These are phyloP conservation scores for Exophiala spinifera DNA, from an alignment of 2,329 filamentous ascomycete genomes.

Conservation along the genomic window DNA sequence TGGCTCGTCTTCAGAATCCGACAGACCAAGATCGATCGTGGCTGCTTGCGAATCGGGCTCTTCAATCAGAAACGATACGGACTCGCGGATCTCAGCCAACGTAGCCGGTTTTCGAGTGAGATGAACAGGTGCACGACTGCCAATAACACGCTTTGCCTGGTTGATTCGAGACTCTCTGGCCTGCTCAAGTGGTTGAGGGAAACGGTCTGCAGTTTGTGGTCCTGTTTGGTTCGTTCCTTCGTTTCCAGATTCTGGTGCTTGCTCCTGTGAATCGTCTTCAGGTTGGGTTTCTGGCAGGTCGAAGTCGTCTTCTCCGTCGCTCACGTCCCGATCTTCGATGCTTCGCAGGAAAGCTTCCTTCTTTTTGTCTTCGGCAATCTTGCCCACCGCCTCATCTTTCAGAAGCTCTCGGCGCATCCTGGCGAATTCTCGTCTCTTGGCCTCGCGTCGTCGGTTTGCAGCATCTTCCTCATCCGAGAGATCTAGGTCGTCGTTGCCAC, in stretches of 20 bases:
- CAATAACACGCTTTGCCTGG: constrained; percentile 58
- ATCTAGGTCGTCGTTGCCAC: constrained; percentile 72
- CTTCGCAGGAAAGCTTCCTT: constrained; percentile 86
- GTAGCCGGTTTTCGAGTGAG: constrained; percentile 70
- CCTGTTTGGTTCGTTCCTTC: too few species aligned
- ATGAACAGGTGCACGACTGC: constrained; percentile 64
- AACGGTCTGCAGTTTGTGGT: too few species aligned
- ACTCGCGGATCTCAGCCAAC: constrained; percentile 76
- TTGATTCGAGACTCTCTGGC: constrained; percentile 50
- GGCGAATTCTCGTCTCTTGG: constrained; percentile 83
- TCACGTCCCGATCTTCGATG: constrained; percentile 76
- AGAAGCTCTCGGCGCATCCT: constrained; percentile 88
- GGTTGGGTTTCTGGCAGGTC: constrained; percentile 35
- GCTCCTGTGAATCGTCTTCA: constrained; percentile 21
- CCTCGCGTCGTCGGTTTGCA: constrained; percentile 69
- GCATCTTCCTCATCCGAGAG: constrained; percentile 90
- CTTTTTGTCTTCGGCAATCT: constrained; percentile 84
- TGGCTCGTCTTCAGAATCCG: constrained; percentile 39
- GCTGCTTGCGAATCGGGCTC: constrained; percentile 42
- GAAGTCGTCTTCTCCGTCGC: constrained; percentile 66
- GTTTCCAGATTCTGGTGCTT: neutral
- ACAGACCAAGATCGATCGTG: constrained; percentile 51
- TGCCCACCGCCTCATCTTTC: constrained; percentile 83
- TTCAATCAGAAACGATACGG: constrained; percentile 79
- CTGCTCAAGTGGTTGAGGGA: constrained; percentile 35